Evolutionary conservation across 2,329 filamentous ascomycete genomes (phyloP), one percentile per base, ranked within the genome.

Genomic region (Fusarium algeriense): DNA sequence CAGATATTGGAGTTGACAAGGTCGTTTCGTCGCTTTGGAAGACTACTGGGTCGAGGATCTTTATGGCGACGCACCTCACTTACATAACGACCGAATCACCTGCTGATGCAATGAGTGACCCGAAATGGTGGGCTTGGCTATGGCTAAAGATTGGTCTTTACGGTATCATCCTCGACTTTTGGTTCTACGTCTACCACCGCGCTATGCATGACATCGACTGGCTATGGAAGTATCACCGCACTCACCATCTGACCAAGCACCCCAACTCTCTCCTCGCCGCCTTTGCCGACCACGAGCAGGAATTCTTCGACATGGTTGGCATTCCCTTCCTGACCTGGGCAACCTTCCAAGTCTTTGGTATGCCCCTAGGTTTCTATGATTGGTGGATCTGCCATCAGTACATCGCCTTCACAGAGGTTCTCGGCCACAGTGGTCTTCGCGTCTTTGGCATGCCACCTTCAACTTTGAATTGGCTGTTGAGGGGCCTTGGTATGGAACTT

Each of bases 321-420:
- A 49, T 70, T 6, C 67, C 67, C 0, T 69, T 70, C 11, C 38
- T 70, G 6, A 70, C 67, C 1, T 70, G 52, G 52, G 52, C 38
- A 5, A 66, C 67, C 2, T 70, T 70, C n/a, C 40, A 34, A 15
- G 40, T 45, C 19, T 7, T 69, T 7, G 56, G 65, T 3, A 65
- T 70, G 5, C 67, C 65, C 2, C 19, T 70, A 2, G 67, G 65
- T 30, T 70, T 55, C 7, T 70, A 70, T 5, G 67, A 70, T 1
- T 70, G 67, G 67, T 70, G 67, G 67, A 61, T 70, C 8, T 70
- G 67, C 28, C 67, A 70, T 30, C 67, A 70, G 38, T 70, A 70
- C n/a, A 62, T 70, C 0, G 52, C 60, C 19, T 70, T 70, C n/a
- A 70, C 67, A 10, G 67, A 70, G 14, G 65, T 70, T 6, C 34